Percentiles rank a stretch among this genome's conserved stretches.
Evolutionary conservation across 441 rosid genomes (phyloP).

Genomic region (Jatropha multifida): DNA sequence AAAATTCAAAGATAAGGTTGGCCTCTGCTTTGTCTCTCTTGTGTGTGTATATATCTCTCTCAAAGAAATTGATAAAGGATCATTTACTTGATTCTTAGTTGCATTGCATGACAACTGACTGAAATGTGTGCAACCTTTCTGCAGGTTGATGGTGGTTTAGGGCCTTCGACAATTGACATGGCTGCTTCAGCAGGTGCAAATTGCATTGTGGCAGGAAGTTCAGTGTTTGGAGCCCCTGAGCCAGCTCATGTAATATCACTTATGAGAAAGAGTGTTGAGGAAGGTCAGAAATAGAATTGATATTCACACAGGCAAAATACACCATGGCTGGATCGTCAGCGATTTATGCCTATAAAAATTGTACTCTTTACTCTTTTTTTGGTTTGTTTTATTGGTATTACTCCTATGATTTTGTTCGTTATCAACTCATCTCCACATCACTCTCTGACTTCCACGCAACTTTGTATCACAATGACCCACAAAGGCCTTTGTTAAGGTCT

Average conservation of each 20-base stretch:
- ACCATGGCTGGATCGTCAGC: not conserved
- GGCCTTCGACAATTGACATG: constrained; percentile 78
- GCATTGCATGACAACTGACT: not conserved
- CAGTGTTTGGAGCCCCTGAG: constrained; percentile 87
- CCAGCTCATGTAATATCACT: constrained; percentile 73
- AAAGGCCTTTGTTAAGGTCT: not conserved
- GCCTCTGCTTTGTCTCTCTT: not conserved
- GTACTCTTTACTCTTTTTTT: not conserved
- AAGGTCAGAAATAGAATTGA: constrained; percentile 39
- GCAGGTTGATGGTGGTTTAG: constrained; percentile 93
- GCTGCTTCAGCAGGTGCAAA: constrained; percentile 97
- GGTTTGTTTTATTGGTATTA: constrained; percentile 1
- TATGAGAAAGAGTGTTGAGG: constrained; percentile 58
- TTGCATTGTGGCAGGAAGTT: constrained; percentile 96
- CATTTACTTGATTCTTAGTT: not conserved
- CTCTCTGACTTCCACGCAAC: not conserved
- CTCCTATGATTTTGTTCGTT: not conserved
- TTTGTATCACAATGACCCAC: not conserved
- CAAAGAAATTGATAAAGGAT: not conserved
- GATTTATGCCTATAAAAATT: constrained; percentile 1
- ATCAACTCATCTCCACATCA: not conserved
- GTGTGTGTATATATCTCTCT: not conserved
- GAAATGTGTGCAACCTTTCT: constrained; percentile 6
- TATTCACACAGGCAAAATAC: constrained; percentile 14
- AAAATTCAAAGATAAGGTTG: not conserved